Evolutionary conservation across 2,329 filamentous ascomycete species (phyloP), one percentile per base, ranked within the genome.

Genomic region (Fusarium sterilihyphosum): DNA sequence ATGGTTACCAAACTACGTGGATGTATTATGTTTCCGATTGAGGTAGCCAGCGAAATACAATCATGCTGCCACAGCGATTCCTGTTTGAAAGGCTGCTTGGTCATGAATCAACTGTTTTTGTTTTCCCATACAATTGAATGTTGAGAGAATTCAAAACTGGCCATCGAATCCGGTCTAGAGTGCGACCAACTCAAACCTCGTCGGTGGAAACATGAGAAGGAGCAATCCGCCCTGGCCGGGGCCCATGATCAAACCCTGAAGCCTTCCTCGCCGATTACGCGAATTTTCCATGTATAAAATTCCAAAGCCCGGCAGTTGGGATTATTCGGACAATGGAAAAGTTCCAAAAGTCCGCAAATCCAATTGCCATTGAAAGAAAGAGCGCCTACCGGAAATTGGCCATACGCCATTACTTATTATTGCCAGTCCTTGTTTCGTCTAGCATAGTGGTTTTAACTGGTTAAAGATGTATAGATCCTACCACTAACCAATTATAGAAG

Each of bases 51-150:
- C 11, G 8, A 22, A 40, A 40, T 14, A 3, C 8, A 20, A 22
- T 13, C 22, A 1, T 13, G 20, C 20, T 40, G 20, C 12, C 20
- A 14, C 5, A 41, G 14, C 33, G 6, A 8, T 13, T 35, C 6
- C 0, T 8, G 2, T 35, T 35, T 16, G 6, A 35, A 35, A 8
- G 0, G 6, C 33, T 35, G 13, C 33, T 35, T 16, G 14, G 33
- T 16, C 33, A 35, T 35, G 33, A 3, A 1, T 35, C 1, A 0
- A 8, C 6, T 35, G 3, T 35, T 7, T 14, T 14, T 8, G 0
- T 33, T 33, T 7, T 3, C 33, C 6, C 6, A 8, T 33, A 33
- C 33, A 1, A 33, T 33, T 14, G 13, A 33, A 3, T 6, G 2
- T 14, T 3, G 13, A 13, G 2, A 1, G 2, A 3, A 16, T 14